phyloP scores from a whole-genome alignment of 2,329 filamentous ascomycete genomes.

The Aspergillus fischeri region DNA sequence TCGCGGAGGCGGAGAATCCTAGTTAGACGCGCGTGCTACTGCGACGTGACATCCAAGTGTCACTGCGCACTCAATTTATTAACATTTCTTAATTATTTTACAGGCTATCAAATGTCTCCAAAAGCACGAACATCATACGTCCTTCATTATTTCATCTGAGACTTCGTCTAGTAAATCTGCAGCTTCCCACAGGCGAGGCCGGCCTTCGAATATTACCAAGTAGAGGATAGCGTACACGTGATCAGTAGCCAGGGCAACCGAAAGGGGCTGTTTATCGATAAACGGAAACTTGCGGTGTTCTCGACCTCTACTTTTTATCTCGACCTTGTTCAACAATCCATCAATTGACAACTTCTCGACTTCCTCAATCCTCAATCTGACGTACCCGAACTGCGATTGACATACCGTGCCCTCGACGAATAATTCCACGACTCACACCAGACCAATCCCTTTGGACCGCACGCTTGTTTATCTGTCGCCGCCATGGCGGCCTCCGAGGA shows the following conservation, averaged over 20 bases:
- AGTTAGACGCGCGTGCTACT: neutral
- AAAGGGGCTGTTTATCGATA: slow-evolving; percentile 36
- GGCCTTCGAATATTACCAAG: slow-evolving; percentile 10
- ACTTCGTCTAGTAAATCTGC: neutral
- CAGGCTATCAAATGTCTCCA: neutral
- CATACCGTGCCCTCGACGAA: neutral
- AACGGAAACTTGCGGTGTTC: slow-evolving; percentile 7
- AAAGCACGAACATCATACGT: neutral
- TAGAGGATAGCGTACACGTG: slow-evolving; percentile 22
- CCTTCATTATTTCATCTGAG: neutral
- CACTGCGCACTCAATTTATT: neutral
- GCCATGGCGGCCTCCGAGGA: slow-evolving; percentile 41
- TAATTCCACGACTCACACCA: neutral
- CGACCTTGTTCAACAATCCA: slow-evolving; percentile 51
- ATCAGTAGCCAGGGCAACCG: slow-evolving; percentile 29
- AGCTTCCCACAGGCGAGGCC: neutral
- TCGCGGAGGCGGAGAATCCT: neutral
- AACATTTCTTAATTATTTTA: neutral
- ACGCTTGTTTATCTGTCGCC: slow-evolving; percentile 46
- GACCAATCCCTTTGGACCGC: neutral
- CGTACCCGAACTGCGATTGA: neutral
- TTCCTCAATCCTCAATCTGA: neutral
- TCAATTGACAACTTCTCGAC: neutral
- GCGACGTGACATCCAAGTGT: neutral
- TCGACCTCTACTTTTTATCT: neutral